Evolutionary conservation across 2,329 filamentous ascomycete species (phyloP), one percentile per base, ranked within the genome.

Genomic region (Sporothrix brunneoviolacea): DNA sequence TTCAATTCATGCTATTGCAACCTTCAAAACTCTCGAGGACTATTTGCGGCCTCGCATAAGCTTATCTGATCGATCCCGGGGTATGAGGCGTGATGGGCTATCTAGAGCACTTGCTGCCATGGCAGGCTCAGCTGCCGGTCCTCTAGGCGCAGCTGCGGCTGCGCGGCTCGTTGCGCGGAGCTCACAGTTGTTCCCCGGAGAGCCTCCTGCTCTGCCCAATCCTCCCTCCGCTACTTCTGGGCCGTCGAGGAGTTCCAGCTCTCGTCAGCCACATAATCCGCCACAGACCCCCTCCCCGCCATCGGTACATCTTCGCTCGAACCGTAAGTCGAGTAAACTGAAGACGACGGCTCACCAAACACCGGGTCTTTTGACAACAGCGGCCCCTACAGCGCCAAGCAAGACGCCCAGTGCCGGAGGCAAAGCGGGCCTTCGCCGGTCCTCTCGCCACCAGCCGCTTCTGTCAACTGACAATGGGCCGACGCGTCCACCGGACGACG

Each of bases 1-100:
- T 1, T 95, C 90, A 0, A 98, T 98, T 51, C 93, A 98, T 65
- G 93, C 93, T 15, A 97, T 98, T 61, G 91, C 93, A 3, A 97
- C 91, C 0, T 97, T 98, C 73, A 97, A 96, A 66, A 88, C 91
- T 0, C 72, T 98, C 21, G 93, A 97, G 63, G 93, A 98, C 64
- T 98, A 97, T 65, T 75, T 98, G 38, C 84, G 93, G 33, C 93
- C 93, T 8, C 81, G 91, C 54, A 95, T 98, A 53, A 89, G 77
- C 60, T 66, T 93, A 13, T 82, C 86, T 3, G 90, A 95, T 56
- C 81, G 88, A 18, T 80, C 86, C 12, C 77, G 83, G 38, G 73
- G 72, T 9, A 74, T 77, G 27, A 77, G 84, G 70, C 64, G 84
- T 72, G 64, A 69, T 12, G 77, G 80, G 48, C 70, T 90, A 24